Conservation (phyloP, 139 green algal species). For the Nannochloris sp. region DNA sequence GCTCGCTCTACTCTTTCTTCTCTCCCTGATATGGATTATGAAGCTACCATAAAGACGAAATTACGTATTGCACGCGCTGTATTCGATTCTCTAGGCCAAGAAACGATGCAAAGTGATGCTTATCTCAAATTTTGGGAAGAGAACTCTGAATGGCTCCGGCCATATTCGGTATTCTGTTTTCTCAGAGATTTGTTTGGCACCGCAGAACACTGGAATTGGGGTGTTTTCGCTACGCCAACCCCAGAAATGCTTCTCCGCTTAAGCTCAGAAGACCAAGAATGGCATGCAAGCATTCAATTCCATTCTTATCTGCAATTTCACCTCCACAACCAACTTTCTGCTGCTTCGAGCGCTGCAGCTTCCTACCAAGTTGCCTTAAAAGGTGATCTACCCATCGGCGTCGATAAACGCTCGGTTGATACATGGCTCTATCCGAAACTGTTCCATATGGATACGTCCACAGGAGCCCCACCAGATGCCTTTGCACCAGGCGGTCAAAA, state of each 20-base stretch:
- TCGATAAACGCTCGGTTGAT: conserved; percentile 91
- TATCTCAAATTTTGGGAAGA: conserved; percentile 50
- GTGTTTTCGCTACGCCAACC: conserved; percentile 39
- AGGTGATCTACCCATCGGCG: conserved; percentile 94
- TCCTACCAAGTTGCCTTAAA: conserved; percentile 76
- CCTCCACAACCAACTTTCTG: conserved; percentile 75
- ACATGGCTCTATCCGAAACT: conserved; percentile 77
- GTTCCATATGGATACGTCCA: conserved; percentile 84
- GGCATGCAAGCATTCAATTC: conserved; percentile 49
- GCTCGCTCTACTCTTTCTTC: conserved; percentile 28
- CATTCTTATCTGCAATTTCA: conserved; percentile 75
- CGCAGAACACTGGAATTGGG: conserved; percentile 88
- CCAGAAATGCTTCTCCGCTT: conserved; percentile 48
- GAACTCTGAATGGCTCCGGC: conserved; percentile 77
- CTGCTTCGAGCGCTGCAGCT: conserved; percentile 56
- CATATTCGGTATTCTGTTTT: conserved; percentile 85
- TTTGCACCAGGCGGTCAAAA: conserved; percentile 84
- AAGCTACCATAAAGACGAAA: conserved; percentile 70
- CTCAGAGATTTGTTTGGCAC: conserved; percentile 82
- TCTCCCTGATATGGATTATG: conserved; percentile 70
- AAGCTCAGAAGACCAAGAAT: conserved; percentile 30
- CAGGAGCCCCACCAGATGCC: conserved; percentile 83
- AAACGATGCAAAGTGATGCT: conserved; percentile 22
- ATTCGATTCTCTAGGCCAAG: conserved; percentile 38
- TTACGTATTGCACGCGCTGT: conserved; percentile 45